A percentile compares a stretch with the other conserved stretches of the same genome.
Conservation (phyloP, 2,329 filamentous ascomycete genomes). For the Triangularia verruculosa region DNA sequence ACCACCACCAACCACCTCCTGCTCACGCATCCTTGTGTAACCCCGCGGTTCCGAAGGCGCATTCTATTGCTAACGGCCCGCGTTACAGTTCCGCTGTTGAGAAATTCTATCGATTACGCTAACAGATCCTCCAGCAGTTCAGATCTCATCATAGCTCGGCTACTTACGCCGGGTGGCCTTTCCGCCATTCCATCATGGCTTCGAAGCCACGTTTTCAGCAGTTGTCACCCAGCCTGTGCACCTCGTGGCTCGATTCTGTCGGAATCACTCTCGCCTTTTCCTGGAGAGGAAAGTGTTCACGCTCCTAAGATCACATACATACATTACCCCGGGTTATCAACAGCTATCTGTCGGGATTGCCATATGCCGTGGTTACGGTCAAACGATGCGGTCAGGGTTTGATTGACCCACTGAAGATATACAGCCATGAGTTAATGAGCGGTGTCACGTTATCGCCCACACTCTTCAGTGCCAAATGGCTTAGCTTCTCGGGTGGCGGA, state of each 20-base stretch:
- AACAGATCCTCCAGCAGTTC: not conserved
- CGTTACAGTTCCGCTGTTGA: not conserved
- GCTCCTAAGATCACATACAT: not conserved
- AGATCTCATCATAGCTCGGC: not conserved
- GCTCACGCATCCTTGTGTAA: not conserved
- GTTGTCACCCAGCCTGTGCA: not conserved
- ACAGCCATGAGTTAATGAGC: not conserved
- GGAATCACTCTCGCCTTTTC: not conserved
- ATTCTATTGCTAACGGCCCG: not conserved
- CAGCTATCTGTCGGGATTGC: not conserved
- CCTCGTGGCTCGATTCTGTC: not conserved
- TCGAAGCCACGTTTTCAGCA: not conserved
- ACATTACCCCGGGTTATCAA: not conserved
- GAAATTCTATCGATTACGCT: not conserved
- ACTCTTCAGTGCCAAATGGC: not conserved
- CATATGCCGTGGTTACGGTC: not conserved
- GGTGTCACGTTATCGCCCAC: not conserved
- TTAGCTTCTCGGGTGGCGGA: not conserved
- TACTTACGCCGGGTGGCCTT: not conserved
- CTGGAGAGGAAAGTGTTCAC: not conserved
- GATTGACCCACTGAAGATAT: not conserved
- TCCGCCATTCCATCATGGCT: not conserved
- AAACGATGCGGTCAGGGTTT: not conserved
- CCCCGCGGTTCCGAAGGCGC: not conserved
- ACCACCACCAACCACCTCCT: not conserved